These are phyloP conservation scores for Afroboletus lepidellus DNA, from an alignment of 1,284 basidiomycete genomes.

Conservation along the genomic window DNA sequence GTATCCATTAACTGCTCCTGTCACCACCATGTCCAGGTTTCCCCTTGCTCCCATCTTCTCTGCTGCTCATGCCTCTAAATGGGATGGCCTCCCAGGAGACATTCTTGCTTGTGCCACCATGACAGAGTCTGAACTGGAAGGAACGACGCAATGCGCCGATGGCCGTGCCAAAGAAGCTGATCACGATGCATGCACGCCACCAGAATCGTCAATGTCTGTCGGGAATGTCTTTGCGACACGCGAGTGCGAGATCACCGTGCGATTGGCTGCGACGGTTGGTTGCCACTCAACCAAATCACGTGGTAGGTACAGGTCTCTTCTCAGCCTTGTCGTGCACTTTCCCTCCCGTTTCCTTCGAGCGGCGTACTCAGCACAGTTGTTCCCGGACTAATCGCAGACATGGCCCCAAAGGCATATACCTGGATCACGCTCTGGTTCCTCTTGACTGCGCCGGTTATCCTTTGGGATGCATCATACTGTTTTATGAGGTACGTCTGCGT, in stretches of 20 bases:
- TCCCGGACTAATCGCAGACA: slow-evolving; percentile 21
- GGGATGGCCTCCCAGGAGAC: slow-evolving; percentile 20
- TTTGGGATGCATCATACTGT: slow-evolving; percentile 74
- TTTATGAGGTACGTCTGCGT: slow-evolving; percentile 55
- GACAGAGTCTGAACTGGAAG: neutral
- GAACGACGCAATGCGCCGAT: no score
- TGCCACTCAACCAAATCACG: slow-evolving; percentile 2
- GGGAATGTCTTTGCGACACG: neutral
- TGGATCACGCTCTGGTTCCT: slow-evolving; percentile 76
- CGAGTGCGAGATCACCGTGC: neutral
- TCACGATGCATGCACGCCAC: neutral
- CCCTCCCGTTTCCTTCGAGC: neutral
- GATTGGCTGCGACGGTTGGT: neutral
- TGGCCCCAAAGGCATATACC: slow-evolving; percentile 50
- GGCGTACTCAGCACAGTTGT: no score
- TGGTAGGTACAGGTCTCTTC: neutral
- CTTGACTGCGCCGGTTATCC: slow-evolving; percentile 52
- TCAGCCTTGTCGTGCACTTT: neutral
- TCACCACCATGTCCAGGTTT: slow-evolving; percentile 15
- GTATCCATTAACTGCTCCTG: neutral
- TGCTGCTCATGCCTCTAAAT: slow-evolving; percentile 26
- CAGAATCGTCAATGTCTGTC: neutral
- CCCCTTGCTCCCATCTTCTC: slow-evolving; percentile 25
- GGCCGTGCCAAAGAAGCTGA: neutral
- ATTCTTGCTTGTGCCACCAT: neutral